Base-by-base conservation (phyloP, 1,284 basidiomycete genomes). In the Melampsora larici-populina region DNA sequence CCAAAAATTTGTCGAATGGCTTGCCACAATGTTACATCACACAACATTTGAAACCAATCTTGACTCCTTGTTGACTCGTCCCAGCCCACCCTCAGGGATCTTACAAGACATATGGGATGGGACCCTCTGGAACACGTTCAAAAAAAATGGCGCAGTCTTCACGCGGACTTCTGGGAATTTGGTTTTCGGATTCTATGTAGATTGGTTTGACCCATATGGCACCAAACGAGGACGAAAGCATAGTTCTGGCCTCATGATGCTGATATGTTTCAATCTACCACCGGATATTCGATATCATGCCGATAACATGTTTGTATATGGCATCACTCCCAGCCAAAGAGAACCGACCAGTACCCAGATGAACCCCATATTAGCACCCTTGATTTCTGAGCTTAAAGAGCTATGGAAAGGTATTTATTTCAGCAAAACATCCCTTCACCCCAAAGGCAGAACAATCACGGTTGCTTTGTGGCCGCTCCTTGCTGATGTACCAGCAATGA, bases 281-380 rank as follows among this genome's bases (percentile, higher is more conserved):
- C 80, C 80, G 0, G 40, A 79, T 5, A 46, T 84, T 17, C 83
- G 85, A 0, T 83, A 83, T 77, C 79, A 81, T n/a, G 48, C 78
- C 0, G 83, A 86, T 67, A 84, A 86, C 63, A 80, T 85, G 21
- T 85, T 81, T 73, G 80, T 86, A 13, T 83, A 82, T 11, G 84
- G 84, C 0, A 78, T 86, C 13, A 82, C 82, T 84, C 85, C 81
- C 11, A 80, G 81, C 1, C 80, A 78, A 9, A 21, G 46, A 15
- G 78, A 81, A 48, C 80, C 79, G 33, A 55, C 69, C 58, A 36
- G 60, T 40, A 36, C 33, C 9, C 46, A 81, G 17, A 70, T 84
- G 43, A 84, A 85, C 69, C 81, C 82, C 36, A 81, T 82, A 69
- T 49, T 85, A 0, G 18, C 58, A 21, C 82, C 81, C 2, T 48